Evolutionary conservation across 257 asterid species (phyloP).

Genomic region (Ilex asprella): DNA sequence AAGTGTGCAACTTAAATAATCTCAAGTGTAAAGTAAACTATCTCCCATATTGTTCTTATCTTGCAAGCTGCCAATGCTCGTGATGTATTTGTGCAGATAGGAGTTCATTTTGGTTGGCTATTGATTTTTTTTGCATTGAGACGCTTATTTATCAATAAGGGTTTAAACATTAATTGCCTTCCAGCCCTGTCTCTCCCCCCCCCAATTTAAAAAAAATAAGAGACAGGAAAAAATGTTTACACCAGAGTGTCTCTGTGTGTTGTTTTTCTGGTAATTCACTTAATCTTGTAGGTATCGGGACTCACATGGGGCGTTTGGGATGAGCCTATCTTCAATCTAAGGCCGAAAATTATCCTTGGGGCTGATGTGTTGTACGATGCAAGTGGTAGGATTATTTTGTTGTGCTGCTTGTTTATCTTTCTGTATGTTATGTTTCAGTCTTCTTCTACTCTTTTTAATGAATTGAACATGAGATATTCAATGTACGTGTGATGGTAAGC

Average conservation of each 20-base stretch:
- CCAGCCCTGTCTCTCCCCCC: too few species aligned
- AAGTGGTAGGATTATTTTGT: conserved; percentile 34
- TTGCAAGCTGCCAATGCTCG: neutral
- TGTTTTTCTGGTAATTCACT: neutral
- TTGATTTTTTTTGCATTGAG: too few species aligned
- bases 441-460: neutral
- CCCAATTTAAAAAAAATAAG: too few species aligned
- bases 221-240: too few species aligned
- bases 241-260: too few species aligned
- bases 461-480: conserved; percentile 14
- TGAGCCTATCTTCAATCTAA: conserved; percentile 42
- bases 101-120: too few species aligned
- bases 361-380: conserved; percentile 90
- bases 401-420: conserved; percentile 1
- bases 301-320: conserved; percentile 94
- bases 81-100: too few species aligned
- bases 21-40: conserved; percentile 60
- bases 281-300: conserved; percentile 52
- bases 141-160: too few species aligned
- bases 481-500: conserved; percentile 37
- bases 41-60: neutral
- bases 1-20: conserved; percentile 49
- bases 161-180: too few species aligned
- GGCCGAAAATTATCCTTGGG: conserved; percentile 85
- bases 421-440: conserved; percentile 6